phyloP scores from a whole-genome alignment of 495 filamentous ascomycete species.

The Lindgomyces ingoldianus region DNA sequence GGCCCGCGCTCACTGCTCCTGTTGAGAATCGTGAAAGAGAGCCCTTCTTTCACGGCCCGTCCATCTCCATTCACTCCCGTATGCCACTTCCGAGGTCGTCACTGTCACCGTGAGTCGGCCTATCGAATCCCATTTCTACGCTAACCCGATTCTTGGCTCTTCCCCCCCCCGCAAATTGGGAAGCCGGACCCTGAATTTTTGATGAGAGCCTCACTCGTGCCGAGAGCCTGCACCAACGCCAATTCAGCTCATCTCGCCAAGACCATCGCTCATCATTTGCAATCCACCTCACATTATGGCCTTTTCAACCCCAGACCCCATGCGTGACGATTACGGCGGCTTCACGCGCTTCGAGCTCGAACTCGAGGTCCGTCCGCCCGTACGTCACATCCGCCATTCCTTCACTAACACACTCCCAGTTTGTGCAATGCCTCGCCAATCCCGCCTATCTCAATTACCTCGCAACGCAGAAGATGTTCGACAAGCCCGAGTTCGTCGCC shows the following conservation, averaged over 20 bases:
- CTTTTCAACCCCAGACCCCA: constrained; percentile 2
- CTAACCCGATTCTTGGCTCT: no score
- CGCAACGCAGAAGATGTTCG: constrained; percentile 54
- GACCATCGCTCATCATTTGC: background rate
- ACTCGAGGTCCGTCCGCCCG: constrained; percentile 57
- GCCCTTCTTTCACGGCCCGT: no score
- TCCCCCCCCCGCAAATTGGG: background rate
- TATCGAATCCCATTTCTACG: no score
- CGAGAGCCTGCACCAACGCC: no score
- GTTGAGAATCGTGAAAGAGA: no score
- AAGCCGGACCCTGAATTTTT: background rate
- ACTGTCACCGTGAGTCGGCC: no score
- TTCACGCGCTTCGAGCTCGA: constrained; percentile 74
- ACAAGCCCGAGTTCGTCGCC: constrained; percentile 68
- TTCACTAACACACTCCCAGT: constrained; percentile 55
- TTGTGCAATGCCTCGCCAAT: constrained; percentile 83
- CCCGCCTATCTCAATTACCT: constrained; percentile 83
- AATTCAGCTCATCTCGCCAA: background rate
- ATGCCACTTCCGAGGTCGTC: no score
- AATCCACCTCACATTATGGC: constrained; percentile 11
- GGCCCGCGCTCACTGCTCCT: no score
- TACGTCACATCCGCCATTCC: background rate
- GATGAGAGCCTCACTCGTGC: no score
- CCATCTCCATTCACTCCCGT: no score
- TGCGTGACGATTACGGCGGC: constrained; percentile 60